Conservation (phyloP, 257 asterid species). For the Rehmannia glutinosa region DNA sequence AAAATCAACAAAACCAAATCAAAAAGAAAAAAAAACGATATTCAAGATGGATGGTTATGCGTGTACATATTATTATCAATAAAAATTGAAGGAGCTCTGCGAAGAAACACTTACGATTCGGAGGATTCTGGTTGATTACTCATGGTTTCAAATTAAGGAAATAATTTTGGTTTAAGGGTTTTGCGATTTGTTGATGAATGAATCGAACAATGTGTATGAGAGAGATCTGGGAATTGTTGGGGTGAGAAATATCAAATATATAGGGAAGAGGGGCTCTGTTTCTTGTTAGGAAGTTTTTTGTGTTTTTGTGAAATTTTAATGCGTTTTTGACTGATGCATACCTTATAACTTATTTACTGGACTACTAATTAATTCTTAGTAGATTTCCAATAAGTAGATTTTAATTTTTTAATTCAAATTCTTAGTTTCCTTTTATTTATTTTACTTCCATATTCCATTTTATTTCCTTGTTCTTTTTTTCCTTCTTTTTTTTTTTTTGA, state of each 20-base stretch:
- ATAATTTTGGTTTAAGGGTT: slow-evolving; percentile 9
- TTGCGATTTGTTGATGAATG: slow-evolving; percentile 1
- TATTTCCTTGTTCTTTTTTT: too few species aligned
- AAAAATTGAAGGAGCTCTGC: slow-evolving; percentile 22
- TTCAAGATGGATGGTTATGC: neutral
- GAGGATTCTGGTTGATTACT: slow-evolving; percentile 62
- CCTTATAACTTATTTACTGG: neutral
- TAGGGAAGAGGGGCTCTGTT: slow-evolving; percentile 19
- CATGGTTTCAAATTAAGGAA: slow-evolving; percentile 25
- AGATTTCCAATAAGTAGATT: too few species aligned
- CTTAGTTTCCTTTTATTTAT: too few species aligned
- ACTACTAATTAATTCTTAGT: too few species aligned
- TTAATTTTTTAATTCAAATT: too few species aligned
- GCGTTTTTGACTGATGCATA: neutral
- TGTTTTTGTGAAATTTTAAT: neutral
- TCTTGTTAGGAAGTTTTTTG: slow-evolving; percentile 45
- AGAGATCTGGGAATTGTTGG: slow-evolving; percentile 27
- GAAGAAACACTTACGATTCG: slow-evolving; percentile 45
- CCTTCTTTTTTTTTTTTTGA: too few species aligned
- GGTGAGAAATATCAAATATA: slow-evolving; percentile 16
- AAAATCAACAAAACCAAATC: neutral
- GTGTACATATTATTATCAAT: neutral
- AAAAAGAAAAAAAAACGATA: neutral
- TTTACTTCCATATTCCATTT: too few species aligned
- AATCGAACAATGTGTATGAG: slow-evolving; percentile 10